Base-by-base conservation (phyloP, 2,329 filamentous ascomycete genomes). In the Phyllosticta capitalensis region DNA sequence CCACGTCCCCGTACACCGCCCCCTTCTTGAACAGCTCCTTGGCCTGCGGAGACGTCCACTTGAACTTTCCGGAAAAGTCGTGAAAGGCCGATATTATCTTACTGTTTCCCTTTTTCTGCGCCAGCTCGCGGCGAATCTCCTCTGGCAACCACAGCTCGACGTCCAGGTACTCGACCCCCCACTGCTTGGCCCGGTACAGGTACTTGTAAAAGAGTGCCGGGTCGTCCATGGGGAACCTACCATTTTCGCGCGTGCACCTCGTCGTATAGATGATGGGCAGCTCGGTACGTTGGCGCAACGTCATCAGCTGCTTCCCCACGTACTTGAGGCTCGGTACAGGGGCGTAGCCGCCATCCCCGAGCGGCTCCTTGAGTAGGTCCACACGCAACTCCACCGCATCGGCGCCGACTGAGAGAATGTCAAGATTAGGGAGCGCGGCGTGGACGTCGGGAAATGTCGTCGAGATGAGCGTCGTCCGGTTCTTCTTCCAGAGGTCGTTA, bases 61-160 rank as follows among this genome's bases (percentile, higher is more conserved):
- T 89, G 79, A 92, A 92, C 0, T 79, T 86, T 1, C 89, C 88
- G 0, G 89, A 91, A 68, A 92, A 92, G 75, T 94, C 90, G 71
- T 95, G 90, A 67, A 92, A 94, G 12, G 90, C 90, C n/a, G 89
- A 92, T 77, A 95, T 91, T 72, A 95, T 90, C 64, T 86, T 87
- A 67, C 87, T 92, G 72, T 85, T 88, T 1, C 89, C 89, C 64
- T 87, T 86, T 58, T 83, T 80, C 65, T 87, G 82, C 57, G 84
- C 87, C 9, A 95, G 74, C 61, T 78, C 80, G 63, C 79, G 79
- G 63, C 90, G 80, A 59, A 95, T 89, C 6, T 83, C 77, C 69
- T 92, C 89, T 0, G 90, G 90, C 45, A 95, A 80, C 88, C 90
- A 94, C 48, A 95, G 75, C 75, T 95, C 90, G 56, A 95, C 89